Evolutionary conservation across 2,329 filamentous ascomycete species (phyloP), one percentile per base, ranked within the genome.

Genomic region (Fusarium hainanense): DNA sequence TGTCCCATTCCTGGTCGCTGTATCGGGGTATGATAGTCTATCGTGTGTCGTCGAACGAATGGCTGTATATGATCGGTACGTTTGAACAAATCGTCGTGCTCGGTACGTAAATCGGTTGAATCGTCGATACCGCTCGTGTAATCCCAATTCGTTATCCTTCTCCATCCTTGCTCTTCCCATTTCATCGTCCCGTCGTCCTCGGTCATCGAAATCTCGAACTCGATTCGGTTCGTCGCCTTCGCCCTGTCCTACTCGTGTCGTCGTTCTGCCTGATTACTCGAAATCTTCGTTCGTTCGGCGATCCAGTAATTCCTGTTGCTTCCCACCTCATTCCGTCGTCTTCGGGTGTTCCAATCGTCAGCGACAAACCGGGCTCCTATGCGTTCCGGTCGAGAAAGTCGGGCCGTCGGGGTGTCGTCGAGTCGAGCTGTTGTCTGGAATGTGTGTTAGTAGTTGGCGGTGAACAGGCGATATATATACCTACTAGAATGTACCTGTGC

Each of bases 391-490:
- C 8, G 18, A 25, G 5, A 14, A 14, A 6, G 6, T 30, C 28
- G 28, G 28, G 28, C 3, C 25, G 3, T 27, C 6, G 14, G n/a
- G 7, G n/a, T 50, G 34, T 52, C 32, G 34, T 52, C 49, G 49
- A n/a, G 32, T 16, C 32, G 23, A 27, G 14, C 34, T 52, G 37
- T 14, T 27, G 14, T 52, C 49, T 52, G 9, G 6, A n/a, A 5
- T 18, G 1, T 10, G 4, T 27, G 23, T 52, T 4, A 52, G 13
- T 21, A 4, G 14, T 10, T 14, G 4, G 3, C 11, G 7, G 3
- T 13, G 3, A 4, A 3, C 12, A 16, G 6, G 7, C 16, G 18
- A 28, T 28, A 0, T 1, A 4, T 21, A 7, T 6, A 7, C 49
- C 7, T 42, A 52, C 49, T 52, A 52, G 34, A 42, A 52, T n/a